Evolutionary conservation across 2,329 filamentous ascomycete species (phyloP), one percentile per base, ranked within the genome.

Genomic region (Elsinoe perseae): DNA sequence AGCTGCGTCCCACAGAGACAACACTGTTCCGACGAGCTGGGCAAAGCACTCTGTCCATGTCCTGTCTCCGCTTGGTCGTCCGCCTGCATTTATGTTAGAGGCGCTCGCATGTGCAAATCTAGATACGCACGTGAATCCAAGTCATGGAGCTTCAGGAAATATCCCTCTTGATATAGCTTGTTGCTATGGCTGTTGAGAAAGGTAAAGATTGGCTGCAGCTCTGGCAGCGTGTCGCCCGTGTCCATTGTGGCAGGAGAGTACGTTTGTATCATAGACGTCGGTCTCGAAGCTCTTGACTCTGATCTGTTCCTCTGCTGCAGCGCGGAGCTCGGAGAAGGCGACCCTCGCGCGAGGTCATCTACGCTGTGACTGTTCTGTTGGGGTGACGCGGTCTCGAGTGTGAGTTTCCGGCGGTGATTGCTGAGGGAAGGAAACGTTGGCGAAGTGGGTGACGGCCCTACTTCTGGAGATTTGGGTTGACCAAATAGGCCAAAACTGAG

Each of bases 41-140:
- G 92, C 91, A 73, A 97, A 98, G 72, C 89, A 96, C 76, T 98
- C 93, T 34, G 87, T 87, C 93, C 93, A 98, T 61, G 84, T 88
- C 64, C 93, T 80, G 71, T 96, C 91, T 40, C 80, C 72, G 67
- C 92, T 95, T 9, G 90, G 87, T 61, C 86, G 85, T 52, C 93
- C 93, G 72, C 92, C 90, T 95, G 70, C 14, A n/a, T 23, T 16
- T 25, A 10, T 25, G 20, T 44, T 18, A 44, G 40, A 44, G 20
- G 10, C 18, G 7, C 27, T 28, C 21, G 9, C 9, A 40, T 23
- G 23, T 21, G 27, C 32, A 12, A 25, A 5, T 6, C 9, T 3
- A 23, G 34, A 30, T 58, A 81, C 89, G 64, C 80, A 95, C 91
- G 85, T 56, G 84, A 85, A 67, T 97, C 95, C 64, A 95, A 84